Evolutionary conservation across 2,329 filamentous ascomycete species (phyloP).

Genomic region (Epicoccum nigrum): DNA sequence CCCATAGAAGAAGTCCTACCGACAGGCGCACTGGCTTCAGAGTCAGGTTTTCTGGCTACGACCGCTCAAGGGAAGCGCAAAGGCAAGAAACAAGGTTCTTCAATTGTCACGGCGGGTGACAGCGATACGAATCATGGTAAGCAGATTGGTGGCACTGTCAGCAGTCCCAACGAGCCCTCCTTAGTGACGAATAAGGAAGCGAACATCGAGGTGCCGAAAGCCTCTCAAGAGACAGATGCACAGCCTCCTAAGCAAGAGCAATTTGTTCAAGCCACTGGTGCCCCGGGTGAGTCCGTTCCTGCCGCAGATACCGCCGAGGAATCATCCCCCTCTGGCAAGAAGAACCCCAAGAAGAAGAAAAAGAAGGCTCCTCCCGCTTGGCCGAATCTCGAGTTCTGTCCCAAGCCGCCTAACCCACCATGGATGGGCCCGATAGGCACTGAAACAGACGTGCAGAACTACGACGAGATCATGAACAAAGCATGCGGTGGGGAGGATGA

Average conservation of each 20-base stretch:
- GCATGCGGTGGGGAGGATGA: conserved; percentile 9
- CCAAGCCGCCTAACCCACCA: conserved; percentile 7
- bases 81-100: background rate
- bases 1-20: background rate
- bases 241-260: conserved; percentile 14
- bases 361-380: background rate
- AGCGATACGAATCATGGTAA: conserved; percentile 16
- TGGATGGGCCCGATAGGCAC: conserved; percentile 16
- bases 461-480: conserved; percentile 6
- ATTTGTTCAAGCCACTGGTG: background rate
- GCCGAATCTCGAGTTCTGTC: conserved; percentile 7
- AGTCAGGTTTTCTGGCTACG: background rate
- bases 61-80: conserved; percentile 6
- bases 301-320: background rate
- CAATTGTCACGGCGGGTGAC: background rate
- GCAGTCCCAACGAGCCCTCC: conserved; percentile 8
- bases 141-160: conserved; percentile 16
- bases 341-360: conserved; percentile 52
- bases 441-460: conserved; percentile 2
- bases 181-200: conserved; percentile 24
- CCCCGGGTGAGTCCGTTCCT: conserved; percentile 14
- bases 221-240: conserved; percentile 4
- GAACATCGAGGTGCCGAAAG: conserved; percentile 5
- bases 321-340: conserved; percentile 27
- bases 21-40: background rate